phyloP scores from a whole-genome alignment of 768 basidiomycete genomes.

The Chiua virens region DNA sequence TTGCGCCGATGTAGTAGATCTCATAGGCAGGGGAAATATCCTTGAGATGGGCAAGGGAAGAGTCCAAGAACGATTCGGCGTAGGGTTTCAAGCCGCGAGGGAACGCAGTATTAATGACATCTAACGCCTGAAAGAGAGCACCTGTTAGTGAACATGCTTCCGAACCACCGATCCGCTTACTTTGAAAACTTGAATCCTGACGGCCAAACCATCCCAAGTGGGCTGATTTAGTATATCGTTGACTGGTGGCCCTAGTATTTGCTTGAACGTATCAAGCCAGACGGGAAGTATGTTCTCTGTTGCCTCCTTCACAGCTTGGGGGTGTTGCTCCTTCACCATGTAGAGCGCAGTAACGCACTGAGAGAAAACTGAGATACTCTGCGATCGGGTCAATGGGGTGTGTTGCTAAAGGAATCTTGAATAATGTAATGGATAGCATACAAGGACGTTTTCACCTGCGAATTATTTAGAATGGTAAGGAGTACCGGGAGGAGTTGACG shows the following conservation, averaged over 20 bases:
- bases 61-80: constrained; percentile 57
- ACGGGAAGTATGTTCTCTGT: constrained; percentile 76
- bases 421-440: not conserved
- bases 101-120: constrained; percentile 79
- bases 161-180: constrained; percentile 39
- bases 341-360: constrained; percentile 88
- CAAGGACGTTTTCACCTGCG: constrained; percentile 49
- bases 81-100: constrained; percentile 67
- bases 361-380: constrained; percentile 84
- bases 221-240: constrained; percentile 56
- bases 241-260: constrained; percentile 63
- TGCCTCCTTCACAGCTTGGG: constrained; percentile 82
- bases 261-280: constrained; percentile 91
- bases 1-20: constrained; percentile 58
- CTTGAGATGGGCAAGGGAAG: constrained; percentile 60
- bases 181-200: constrained; percentile 84
- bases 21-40: constrained; percentile 59
- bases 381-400: constrained; percentile 77
- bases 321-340: constrained; percentile 94
- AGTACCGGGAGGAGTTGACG: constrained; percentile 86
- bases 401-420: constrained; percentile 48
- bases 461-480: constrained; percentile 72
- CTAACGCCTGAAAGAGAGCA: constrained; percentile 60
- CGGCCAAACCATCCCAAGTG: constrained; percentile 80
- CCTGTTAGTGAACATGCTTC: not conserved